Conservation (phyloP, 2,329 filamentous ascomycete genomes). For the Claviceps sp. region DNA sequence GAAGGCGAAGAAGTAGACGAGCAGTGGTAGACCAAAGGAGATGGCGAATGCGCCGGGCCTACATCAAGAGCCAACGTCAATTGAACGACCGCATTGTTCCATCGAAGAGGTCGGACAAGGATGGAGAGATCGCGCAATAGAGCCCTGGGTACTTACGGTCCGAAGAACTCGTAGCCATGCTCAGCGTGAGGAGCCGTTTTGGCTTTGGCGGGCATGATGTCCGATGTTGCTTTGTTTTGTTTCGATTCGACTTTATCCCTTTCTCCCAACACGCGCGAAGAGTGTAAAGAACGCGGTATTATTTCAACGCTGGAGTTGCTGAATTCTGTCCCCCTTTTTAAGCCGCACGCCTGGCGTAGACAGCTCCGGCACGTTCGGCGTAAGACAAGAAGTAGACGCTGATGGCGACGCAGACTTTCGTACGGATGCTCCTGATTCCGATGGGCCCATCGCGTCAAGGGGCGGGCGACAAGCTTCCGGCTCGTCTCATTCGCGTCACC, state of each 20-base stretch:
- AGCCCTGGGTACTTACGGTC: constrained; percentile 27
- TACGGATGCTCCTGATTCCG: background rate
- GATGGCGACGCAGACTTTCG: background rate
- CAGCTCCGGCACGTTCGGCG: background rate
- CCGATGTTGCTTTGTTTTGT: background rate
- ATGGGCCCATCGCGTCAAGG: constrained; percentile 8
- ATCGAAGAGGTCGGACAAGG: background rate
- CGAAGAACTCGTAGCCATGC: constrained; percentile 38
- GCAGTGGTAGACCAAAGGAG: constrained; percentile 64
- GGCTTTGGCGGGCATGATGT: constrained; percentile 19
- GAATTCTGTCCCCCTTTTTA: background rate
- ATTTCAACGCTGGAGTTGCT: background rate
- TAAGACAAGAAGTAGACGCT: background rate
- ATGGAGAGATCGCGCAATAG: background rate
- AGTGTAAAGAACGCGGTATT: background rate
- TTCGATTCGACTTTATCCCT: background rate
- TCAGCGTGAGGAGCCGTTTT: constrained; percentile 14
- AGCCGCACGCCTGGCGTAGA: background rate
- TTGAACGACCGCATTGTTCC: background rate
- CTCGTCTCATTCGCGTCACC: constrained; percentile 12
- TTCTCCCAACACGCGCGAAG: background rate
- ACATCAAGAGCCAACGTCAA: background rate
- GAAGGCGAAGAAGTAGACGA: constrained; percentile 70
- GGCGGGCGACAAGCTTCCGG: constrained; percentile 9
- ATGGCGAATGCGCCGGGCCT: constrained; percentile 68